Evolutionary conservation across 202 grass and related monocot species (phyloP).

Genomic region (Carex sylvatica): DNA sequence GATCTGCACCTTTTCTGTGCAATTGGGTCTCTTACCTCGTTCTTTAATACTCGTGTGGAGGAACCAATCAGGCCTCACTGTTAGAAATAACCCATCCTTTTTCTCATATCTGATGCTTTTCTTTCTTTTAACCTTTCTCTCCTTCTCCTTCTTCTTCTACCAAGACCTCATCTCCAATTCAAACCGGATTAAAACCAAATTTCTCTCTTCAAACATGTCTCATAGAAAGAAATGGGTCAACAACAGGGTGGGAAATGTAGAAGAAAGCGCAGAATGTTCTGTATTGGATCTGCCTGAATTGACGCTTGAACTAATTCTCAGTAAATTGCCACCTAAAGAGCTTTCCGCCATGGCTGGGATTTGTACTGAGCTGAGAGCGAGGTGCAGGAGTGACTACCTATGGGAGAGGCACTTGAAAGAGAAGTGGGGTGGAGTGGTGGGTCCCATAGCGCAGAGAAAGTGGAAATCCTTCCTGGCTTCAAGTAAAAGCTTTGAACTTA

Average conservation of each 20-base stretch:
- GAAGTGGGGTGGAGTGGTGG: slow-evolving; percentile 82
- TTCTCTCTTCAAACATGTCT: slow-evolving; percentile 42
- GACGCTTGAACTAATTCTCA: slow-evolving; percentile 83
- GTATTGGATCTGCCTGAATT: slow-evolving; percentile 87
- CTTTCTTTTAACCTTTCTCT: slow-evolving; percentile 55
- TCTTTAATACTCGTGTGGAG: slow-evolving; percentile 37
- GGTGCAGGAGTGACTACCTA: slow-evolving; percentile 64
- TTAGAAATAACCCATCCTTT: slow-evolving; percentile 11
- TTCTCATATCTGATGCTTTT: slow-evolving; percentile 52
- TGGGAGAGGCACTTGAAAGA: slow-evolving; percentile 85
- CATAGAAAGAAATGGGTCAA: slow-evolving; percentile 57
- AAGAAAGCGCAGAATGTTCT: slow-evolving; percentile 32
- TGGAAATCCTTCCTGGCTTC: slow-evolving; percentile 63
- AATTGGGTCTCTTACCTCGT: slow-evolving; percentile 28
- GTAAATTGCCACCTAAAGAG: slow-evolving; percentile 56
- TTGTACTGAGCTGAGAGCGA: slow-evolving; percentile 54
- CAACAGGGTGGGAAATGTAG: slow-evolving; percentile 36
- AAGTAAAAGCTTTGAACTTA: background rate
- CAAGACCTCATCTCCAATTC: slow-evolving; percentile 47
- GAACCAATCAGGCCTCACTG: slow-evolving; percentile 25
- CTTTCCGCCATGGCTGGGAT: slow-evolving; percentile 66
- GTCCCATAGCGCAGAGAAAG: slow-evolving; percentile 44
- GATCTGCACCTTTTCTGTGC: slow-evolving; percentile 26
- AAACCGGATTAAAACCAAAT: slow-evolving; percentile 31
- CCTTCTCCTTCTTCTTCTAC: slow-evolving; percentile 47